These are phyloP conservation scores for Xerocomellus intermedius DNA, from an alignment of 768 basidiomycete genomes.

Conservation along the genomic window DNA sequence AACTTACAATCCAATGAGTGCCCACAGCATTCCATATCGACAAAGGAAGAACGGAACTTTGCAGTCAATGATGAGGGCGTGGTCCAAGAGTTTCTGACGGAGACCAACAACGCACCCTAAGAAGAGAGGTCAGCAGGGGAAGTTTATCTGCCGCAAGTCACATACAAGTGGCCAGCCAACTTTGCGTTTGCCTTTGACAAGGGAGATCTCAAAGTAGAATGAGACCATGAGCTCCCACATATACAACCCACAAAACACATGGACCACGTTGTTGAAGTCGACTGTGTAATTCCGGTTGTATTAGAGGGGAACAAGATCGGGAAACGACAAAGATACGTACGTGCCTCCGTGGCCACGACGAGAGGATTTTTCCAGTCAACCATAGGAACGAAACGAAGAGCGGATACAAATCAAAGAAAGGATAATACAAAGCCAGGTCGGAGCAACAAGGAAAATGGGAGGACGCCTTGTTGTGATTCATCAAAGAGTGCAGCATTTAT, in stretches of 20 bases:
- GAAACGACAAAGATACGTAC: conserved; percentile 15
- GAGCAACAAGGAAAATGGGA: conserved; percentile 2
- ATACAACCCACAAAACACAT: conserved; percentile 63
- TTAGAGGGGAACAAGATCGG: background rate
- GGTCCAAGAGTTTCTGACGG: background rate
- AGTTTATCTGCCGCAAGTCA: conserved; percentile 4
- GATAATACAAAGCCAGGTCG: conserved; percentile 7
- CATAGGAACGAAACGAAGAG: conserved; percentile 21
- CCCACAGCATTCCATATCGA: conserved; percentile 69
- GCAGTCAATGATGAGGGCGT: conserved; percentile 7
- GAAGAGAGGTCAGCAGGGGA: conserved; percentile 4
- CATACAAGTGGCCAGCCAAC: conserved; percentile 71
- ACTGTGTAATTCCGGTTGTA: conserved; percentile 34
- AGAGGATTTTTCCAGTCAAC: conserved; percentile 25
- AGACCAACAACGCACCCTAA: conserved; percentile 16
- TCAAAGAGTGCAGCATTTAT: conserved; percentile 18
- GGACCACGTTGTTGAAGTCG: conserved; percentile 58
- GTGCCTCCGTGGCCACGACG: conserved; percentile 21
- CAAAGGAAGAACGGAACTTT: conserved; percentile 66
- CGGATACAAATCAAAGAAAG: conserved; percentile 9
- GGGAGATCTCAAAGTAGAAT: conserved; percentile 64
- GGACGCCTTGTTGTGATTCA: conserved; percentile 1
- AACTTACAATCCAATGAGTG: conserved; percentile 59
- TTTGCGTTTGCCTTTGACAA: conserved; percentile 53
- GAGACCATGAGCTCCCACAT: conserved; percentile 68